A percentile compares a stretch with the other conserved stretches of the same genome.
Evolutionary conservation across 352 stramenopile species (phyloP).

Genomic region (Phytophthora vignae): DNA sequence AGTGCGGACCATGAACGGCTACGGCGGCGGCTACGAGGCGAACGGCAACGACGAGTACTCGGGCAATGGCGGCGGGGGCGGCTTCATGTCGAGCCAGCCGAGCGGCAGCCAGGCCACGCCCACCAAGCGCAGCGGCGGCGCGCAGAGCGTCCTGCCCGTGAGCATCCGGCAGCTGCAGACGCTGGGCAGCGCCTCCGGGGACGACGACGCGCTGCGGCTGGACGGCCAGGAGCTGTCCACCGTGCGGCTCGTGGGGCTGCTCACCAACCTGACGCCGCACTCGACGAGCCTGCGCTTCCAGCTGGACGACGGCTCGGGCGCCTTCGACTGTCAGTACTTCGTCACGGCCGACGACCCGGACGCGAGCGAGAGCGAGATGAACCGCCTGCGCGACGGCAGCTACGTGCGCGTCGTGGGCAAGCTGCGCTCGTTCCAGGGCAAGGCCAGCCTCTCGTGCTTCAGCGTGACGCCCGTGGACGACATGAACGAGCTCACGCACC

Average conservation of each 20-base stretch:
- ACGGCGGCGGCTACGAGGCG: constrained; percentile 73
- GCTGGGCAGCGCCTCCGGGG: constrained; percentile 28
- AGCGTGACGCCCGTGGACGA: constrained; percentile 85
- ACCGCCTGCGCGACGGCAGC: constrained; percentile 73
- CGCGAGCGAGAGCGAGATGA: constrained; percentile 64
- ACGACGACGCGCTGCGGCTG: constrained; percentile 84
- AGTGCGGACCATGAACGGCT: constrained; percentile 48
- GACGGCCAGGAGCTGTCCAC: constrained; percentile 91
- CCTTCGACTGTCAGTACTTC: constrained; percentile 93
- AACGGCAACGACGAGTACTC: constrained; percentile 77
- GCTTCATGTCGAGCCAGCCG: constrained; percentile 77
- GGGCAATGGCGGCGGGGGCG: constrained; percentile 48
- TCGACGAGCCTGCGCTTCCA: constrained; percentile 94
- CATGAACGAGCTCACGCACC: constrained; percentile 96
- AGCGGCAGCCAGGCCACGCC: constrained; percentile 59
- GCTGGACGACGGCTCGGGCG: constrained; percentile 95
- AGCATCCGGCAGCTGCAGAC: constrained; percentile 90
- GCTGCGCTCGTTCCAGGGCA: constrained; percentile 92
- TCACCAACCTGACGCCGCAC: constrained; percentile 80
- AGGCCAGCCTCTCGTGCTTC: constrained; percentile 89
- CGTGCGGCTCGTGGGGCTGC: constrained; percentile 90
- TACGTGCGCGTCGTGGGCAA: constrained; percentile 94
- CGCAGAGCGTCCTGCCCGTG: constrained; percentile 93
- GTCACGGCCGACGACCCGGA: constrained; percentile 88
- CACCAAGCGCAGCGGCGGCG: constrained; percentile 51